Base-by-base conservation (phyloP, 495 filamentous ascomycete genomes). In the Rhizodiscina lignyota region DNA sequence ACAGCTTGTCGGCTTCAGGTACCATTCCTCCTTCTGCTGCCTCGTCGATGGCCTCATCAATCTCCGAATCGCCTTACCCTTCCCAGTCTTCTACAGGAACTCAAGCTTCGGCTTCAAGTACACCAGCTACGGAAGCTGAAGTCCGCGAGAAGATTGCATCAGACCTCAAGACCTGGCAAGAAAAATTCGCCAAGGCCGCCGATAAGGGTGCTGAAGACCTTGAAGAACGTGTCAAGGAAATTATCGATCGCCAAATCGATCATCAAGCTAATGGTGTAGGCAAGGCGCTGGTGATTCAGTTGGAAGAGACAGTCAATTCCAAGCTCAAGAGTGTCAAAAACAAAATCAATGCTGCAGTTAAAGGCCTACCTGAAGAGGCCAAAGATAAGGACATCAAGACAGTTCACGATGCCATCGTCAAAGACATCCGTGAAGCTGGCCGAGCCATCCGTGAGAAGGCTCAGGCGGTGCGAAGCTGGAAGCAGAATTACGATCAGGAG, bases 91-190 rank as follows among this genome's bases (percentile, higher is more conserved):
- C 24, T 32, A 32, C 30, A 6, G 42, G 17, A 32, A 32, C 40
- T 32, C 35, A 42, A 39, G 36, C 21, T 26, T 50, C 45, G 26
- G 31, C 43, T 20, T 37, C 23, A 3, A 34, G 19, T 15, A 33
- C 38, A 15, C 12, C 40, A 10, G 19, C 40, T 8, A 8, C 24
- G 13, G 13, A 13, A 6, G 6, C 24, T 6, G 24, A 27, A 27
- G 56, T 69, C 2, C 71, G 73, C 5, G 69, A 77, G 45, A 75
- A 72, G 23, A 75, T 94, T 36, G 66, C 73, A 5, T 68, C 73
- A 12, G 91, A 96, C 53, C 66, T 99, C 24, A 58, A 69, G 32
- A 60, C 64, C 24, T 96, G 86, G 84, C 75, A 92, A 53, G 66
- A 70, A 27, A 83, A 89, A 44, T 96, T 94, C 53, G 65, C 77